phyloP scores from a whole-genome alignment of 768 basidiomycete genomes.

The Trametes cingulata region DNA sequence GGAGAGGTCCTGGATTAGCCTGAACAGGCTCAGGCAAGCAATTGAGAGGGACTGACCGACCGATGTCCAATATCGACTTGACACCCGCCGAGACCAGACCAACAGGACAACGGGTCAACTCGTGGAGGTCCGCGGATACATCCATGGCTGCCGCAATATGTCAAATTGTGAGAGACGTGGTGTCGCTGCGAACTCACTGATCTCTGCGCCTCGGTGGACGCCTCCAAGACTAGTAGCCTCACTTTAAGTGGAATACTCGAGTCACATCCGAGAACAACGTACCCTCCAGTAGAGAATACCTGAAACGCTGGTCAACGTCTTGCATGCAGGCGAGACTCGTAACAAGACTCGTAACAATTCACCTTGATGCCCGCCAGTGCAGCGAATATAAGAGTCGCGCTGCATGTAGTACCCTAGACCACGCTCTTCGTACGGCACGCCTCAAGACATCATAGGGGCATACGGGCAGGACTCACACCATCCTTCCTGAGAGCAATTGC shows the following conservation, averaged over 20 bases:
- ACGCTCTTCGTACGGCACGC: background rate
- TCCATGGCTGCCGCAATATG: constrained; percentile 76
- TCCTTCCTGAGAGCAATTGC: constrained; percentile 66
- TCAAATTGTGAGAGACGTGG: background rate
- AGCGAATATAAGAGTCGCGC: constrained; percentile 72
- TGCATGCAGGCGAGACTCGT: background rate
- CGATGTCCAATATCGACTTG: constrained; percentile 94
- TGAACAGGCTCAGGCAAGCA: background rate
- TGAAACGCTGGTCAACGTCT: constrained; percentile 31
- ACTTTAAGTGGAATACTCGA: too few relatives aligned
- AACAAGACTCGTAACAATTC: constrained; percentile 21
- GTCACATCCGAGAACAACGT: too few relatives aligned
- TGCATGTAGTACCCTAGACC: constrained; percentile 64
- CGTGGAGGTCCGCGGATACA: constrained; percentile 90
- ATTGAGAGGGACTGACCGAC: constrained; percentile 45
- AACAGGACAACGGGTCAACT: constrained; percentile 86
- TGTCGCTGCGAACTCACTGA: constrained; percentile 42
- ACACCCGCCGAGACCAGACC: constrained; percentile 92
- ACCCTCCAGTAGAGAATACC: constrained; percentile 95
- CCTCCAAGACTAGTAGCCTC: constrained; percentile 67
- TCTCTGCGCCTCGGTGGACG: constrained; percentile 77
- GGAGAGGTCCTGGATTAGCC: background rate
- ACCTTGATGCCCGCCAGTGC: constrained; percentile 87
- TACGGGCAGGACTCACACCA: constrained; percentile 41
- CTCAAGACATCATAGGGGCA: background rate